Evolutionary conservation across 139 green algal species (phyloP).

Genomic region (Chlorella sorokiniana): DNA sequence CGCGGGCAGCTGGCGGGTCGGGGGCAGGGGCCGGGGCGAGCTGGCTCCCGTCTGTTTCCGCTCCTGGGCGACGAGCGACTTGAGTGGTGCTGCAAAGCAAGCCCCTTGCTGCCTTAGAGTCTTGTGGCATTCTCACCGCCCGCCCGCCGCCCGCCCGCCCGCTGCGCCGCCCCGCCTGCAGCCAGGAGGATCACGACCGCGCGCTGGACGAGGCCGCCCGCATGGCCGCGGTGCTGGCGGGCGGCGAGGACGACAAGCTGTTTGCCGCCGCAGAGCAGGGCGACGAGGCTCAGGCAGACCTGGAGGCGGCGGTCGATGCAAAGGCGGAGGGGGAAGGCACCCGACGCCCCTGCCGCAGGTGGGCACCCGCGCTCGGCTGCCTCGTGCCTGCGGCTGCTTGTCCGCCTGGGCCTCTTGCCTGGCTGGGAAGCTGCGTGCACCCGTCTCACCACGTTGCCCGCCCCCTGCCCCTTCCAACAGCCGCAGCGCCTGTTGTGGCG

Average conservation of each 20-base stretch:
- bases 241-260: constrained; percentile 23
- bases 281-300: background rate
- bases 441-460: too few relatives aligned
- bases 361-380: too few relatives aligned
- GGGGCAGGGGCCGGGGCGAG: background rate
- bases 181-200: constrained; percentile 9
- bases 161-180: background rate
- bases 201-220: constrained; percentile 2
- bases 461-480: too few relatives aligned
- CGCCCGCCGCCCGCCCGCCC: background rate
- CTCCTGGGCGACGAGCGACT: background rate
- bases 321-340: background rate
- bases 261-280: background rate
- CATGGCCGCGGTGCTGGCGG: constrained; percentile 30
- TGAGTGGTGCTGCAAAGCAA: background rate
- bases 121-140: background rate
- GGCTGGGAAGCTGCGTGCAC: too few relatives aligned
- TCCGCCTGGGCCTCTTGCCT: too few relatives aligned
- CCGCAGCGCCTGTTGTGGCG: too few relatives aligned
- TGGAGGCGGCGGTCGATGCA: background rate
- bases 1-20: too few relatives aligned
- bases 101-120: background rate
- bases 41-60: background rate
- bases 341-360: background rate
- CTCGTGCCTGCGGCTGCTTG: too few relatives aligned